Percentiles rank a stretch among this genome's conserved stretches.
Evolutionary conservation across 2,329 filamentous ascomycete species (phyloP).

Genomic region (Fusarium domesticum): DNA sequence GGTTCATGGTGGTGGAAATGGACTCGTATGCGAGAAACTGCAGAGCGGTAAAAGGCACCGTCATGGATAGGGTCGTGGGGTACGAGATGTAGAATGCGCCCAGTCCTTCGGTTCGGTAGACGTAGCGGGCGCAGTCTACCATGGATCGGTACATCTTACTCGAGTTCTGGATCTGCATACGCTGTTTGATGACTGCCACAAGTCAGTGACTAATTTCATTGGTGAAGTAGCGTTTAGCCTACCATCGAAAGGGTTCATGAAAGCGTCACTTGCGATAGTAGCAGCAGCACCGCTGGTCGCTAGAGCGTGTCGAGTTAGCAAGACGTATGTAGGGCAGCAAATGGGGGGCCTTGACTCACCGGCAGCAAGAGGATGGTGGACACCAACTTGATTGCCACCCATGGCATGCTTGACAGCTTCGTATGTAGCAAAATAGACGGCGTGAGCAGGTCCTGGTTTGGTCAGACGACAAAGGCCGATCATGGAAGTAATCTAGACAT

Average conservation of each 20-base stretch:
- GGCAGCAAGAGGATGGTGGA: slow-evolving; percentile 89
- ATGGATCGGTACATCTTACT: slow-evolving; percentile 80
- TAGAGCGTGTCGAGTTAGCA: slow-evolving; percentile 37
- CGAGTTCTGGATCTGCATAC: slow-evolving; percentile 98
- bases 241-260: slow-evolving; percentile 99
- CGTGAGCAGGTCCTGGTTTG: slow-evolving; percentile 80
- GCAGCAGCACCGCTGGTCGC: slow-evolving; percentile 91
- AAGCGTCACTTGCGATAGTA: slow-evolving; percentile 93
- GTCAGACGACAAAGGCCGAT: neutral
- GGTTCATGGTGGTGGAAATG: slow-evolving; percentile 90
- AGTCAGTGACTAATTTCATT: slow-evolving; percentile 1
- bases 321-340: neutral
- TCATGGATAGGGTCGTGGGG: slow-evolving; percentile 97
- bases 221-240: slow-evolving; percentile 32
- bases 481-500: slow-evolving; percentile 33
- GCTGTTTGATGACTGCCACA: slow-evolving; percentile 87
- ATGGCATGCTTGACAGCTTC: slow-evolving; percentile 95
- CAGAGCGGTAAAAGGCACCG: slow-evolving; percentile 92
- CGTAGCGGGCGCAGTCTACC: slow-evolving; percentile 78
- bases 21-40: slow-evolving; percentile 99
- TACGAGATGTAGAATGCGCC: slow-evolving; percentile 97
- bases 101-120: slow-evolving; percentile 84
- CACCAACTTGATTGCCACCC: slow-evolving; percentile 82
- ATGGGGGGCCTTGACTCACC: slow-evolving; percentile 56
- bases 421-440: slow-evolving; percentile 97